These are phyloP conservation scores for Kazachstania africana DNA, from an alignment of 805 yeast species.

Conservation along the genomic window DNA sequence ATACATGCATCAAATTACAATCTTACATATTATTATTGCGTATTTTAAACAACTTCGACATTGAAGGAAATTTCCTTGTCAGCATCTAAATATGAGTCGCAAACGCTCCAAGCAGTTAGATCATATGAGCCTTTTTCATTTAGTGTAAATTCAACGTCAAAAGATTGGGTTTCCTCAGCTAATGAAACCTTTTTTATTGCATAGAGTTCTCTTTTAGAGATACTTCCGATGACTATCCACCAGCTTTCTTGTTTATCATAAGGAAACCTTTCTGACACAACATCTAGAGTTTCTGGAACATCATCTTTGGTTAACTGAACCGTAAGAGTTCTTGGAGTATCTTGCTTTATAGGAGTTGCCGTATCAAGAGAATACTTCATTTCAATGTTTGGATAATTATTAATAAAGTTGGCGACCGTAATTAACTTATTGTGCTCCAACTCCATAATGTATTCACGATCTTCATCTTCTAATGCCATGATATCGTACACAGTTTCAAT, in stretches of 20 bases:
- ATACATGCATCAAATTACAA: no score
- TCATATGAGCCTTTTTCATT: slow-evolving; percentile 50
- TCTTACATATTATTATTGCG: no score
- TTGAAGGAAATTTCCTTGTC: slow-evolving; percentile 67
- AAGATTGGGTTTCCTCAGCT: slow-evolving; percentile 38
- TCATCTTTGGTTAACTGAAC: slow-evolving; percentile 61
- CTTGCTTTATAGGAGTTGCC: slow-evolving; percentile 31
- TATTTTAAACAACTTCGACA: slow-evolving; percentile 31
- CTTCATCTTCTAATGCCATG: slow-evolving; percentile 62
- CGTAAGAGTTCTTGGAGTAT: slow-evolving; percentile 36
- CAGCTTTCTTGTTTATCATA: slow-evolving; percentile 43
- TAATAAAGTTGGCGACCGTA: slow-evolving; percentile 77
- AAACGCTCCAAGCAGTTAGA: slow-evolving; percentile 70
- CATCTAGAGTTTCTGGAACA: slow-evolving; percentile 55
- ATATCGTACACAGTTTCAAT: slow-evolving; percentile 73
- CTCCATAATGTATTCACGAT: slow-evolving; percentile 49
- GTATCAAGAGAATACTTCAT: slow-evolving; percentile 40
- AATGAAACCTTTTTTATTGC: slow-evolving; percentile 60
- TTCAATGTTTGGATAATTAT: slow-evolving; percentile 81
- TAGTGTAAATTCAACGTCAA: slow-evolving; percentile 43
- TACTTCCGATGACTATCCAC: slow-evolving; percentile 85
- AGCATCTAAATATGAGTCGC: slow-evolving; percentile 88
- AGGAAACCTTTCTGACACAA: slow-evolving; percentile 51
- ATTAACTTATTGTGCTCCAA: slow-evolving; percentile 39
- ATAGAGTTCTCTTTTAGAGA: slow-evolving; percentile 44